Percentiles rank a stretch among this genome's conserved stretches.
Conservation (phyloP, 1,284 basidiomycete species). For the Phellopilus nigrolimitatus region DNA sequence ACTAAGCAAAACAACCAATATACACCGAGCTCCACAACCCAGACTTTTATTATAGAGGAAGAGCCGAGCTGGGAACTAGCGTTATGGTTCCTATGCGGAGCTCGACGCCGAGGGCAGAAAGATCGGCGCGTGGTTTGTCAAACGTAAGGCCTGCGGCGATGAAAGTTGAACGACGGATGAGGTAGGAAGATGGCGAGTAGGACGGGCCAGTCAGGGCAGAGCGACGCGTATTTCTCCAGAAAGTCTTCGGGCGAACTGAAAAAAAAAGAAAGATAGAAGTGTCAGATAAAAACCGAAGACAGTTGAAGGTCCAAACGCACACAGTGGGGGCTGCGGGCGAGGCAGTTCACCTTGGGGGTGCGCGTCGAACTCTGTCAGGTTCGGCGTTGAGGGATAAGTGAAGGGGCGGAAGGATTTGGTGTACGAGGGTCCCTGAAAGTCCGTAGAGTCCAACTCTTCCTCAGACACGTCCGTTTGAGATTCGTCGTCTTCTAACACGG, state of each 20-base stretch:
- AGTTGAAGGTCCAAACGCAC: slow-evolving; percentile 36
- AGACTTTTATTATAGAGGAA: slow-evolving; percentile 6
- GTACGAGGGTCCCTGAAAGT: slow-evolving; percentile 27
- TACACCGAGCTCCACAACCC: background rate
- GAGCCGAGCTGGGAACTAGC: slow-evolving; percentile 35
- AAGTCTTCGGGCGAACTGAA: slow-evolving; percentile 61
- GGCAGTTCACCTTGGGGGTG: slow-evolving; percentile 41
- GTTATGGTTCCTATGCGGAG: slow-evolving; percentile 40
- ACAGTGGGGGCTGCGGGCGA: slow-evolving; percentile 55
- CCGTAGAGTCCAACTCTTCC: slow-evolving; percentile 22
- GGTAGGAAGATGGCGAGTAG: slow-evolving; percentile 63
- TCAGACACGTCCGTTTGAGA: slow-evolving; percentile 10
- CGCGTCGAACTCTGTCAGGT: background rate
- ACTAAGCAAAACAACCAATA: background rate
- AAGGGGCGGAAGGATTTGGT: slow-evolving; percentile 26
- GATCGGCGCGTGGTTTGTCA: slow-evolving; percentile 56
- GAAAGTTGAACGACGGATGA: slow-evolving; percentile 67
- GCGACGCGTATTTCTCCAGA: slow-evolving; percentile 63
- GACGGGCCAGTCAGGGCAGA: slow-evolving; percentile 61
- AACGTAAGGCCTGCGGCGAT: slow-evolving; percentile 64
- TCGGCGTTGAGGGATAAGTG: slow-evolving; percentile 17
- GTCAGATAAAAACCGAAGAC: background rate
- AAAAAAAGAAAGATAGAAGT: background rate
- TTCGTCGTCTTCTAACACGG: slow-evolving; percentile 15
- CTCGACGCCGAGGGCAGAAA: slow-evolving; percentile 65